Percentiles rank a stretch among this genome's conserved stretches.
Evolutionary conservation across 495 filamentous ascomycete species (phyloP).

Genomic region (Penicillium atrosanguineum): DNA sequence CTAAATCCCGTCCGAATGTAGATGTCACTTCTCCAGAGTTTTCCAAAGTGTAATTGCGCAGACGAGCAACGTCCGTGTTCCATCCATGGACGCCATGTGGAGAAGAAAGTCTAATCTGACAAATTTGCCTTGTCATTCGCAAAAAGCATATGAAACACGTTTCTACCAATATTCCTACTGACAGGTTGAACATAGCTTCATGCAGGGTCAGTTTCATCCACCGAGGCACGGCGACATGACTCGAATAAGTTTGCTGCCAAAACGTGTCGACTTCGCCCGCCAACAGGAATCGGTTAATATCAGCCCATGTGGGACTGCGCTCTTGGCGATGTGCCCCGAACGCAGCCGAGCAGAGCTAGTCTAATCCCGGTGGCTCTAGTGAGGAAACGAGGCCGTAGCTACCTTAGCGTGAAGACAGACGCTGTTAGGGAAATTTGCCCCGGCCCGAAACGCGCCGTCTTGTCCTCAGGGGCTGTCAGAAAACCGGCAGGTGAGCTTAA

Average conservation of each 20-base stretch:
- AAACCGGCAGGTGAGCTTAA: no score
- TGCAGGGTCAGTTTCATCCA: background rate
- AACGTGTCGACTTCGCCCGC: background rate
- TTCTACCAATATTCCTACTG: no score
- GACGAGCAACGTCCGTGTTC: background rate
- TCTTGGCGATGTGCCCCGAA: conserved; percentile 7
- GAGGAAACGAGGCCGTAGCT: background rate
- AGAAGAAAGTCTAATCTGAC: conserved; percentile 1
- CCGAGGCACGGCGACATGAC: conserved; percentile 8
- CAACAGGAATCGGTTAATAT: conserved; percentile 4
- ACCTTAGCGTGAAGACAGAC: background rate
- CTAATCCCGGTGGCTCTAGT: conserved; percentile 5
- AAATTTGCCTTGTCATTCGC: background rate
- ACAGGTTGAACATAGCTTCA: no score
- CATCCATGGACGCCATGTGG: background rate
- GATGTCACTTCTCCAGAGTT: background rate
- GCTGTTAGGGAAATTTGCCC: conserved; percentile 1
- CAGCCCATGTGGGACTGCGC: conserved; percentile 1
- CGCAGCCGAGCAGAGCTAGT: conserved; percentile 1
- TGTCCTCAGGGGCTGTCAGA: background rate
- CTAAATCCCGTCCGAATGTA: background rate
- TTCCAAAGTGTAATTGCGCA: background rate
- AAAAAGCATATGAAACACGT: background rate
- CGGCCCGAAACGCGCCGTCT: background rate
- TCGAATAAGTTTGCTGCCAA: conserved; percentile 9